Percentiles rank a stretch among this genome's conserved stretches.
Evolutionary conservation across 2,329 filamentous ascomycete species (phyloP).

Genomic region (Akanthomyces lecanii): DNA sequence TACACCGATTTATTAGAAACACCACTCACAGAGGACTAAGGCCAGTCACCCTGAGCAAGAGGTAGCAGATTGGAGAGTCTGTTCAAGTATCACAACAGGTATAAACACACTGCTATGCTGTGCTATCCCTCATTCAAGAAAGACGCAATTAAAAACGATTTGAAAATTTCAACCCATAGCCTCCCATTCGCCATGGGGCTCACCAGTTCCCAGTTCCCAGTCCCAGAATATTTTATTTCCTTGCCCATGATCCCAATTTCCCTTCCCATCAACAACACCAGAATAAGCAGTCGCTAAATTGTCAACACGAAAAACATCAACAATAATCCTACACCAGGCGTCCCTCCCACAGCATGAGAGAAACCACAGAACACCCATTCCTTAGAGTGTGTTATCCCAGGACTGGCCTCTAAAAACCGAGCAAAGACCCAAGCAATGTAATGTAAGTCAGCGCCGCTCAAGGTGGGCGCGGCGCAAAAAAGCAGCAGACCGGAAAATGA

Average conservation of each 20-base stretch:
- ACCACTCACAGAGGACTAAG: too few species aligned
- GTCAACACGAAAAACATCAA: background rate
- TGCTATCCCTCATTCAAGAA: background rate
- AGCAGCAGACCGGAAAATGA: background rate
- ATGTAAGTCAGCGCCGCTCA: background rate
- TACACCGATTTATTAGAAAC: too few species aligned
- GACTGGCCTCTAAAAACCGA: constrained; percentile 4
- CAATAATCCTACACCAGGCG: background rate
- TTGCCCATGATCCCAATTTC: constrained; percentile 4
- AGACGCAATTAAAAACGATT: background rate
- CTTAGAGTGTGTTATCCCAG: background rate
- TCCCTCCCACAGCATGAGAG: background rate
- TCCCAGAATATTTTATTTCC: constrained; percentile 3
- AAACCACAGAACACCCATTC: background rate
- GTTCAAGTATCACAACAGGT: background rate
- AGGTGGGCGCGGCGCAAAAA: background rate
- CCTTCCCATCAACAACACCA: constrained; percentile 8
- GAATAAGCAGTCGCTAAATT: constrained; percentile 9
- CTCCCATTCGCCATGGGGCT: constrained; percentile 12
- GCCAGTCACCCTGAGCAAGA: background rate
- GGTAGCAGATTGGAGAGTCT: constrained; percentile 8
- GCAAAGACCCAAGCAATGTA: constrained; percentile 4
- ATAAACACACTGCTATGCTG: background rate
- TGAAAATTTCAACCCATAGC: background rate
- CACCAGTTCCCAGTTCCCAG: constrained; percentile 9